Evolutionary conservation across 2,329 filamentous ascomycete species (phyloP).

Genomic region (Escovopsis sp.): DNA sequence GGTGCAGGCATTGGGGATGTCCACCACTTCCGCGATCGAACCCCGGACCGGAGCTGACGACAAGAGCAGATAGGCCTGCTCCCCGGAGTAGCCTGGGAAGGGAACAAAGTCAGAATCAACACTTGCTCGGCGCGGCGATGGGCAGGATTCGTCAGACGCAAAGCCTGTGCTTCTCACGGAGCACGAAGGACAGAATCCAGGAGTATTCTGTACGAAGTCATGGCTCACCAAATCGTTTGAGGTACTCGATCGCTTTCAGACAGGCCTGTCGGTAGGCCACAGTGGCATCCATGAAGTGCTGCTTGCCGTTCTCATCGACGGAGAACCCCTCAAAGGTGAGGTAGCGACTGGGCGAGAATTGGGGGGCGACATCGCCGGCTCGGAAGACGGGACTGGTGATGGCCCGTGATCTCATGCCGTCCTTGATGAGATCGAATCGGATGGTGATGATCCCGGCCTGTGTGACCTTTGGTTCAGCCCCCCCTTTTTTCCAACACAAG

Average conservation of each 20-base stretch:
- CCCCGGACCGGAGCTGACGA: constrained; percentile 80
- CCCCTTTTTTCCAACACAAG: too few species aligned
- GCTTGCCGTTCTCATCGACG: constrained; percentile 76
- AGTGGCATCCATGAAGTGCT: constrained; percentile 76
- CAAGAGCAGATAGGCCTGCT: constrained; percentile 75
- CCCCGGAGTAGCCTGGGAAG: constrained; percentile 48
- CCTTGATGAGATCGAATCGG: constrained; percentile 78
- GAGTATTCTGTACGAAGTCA: too few species aligned
- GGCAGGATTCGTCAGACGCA: too few species aligned
- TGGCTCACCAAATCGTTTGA: constrained; percentile 19
- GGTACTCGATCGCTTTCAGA: constrained; percentile 32
- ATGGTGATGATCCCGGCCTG: constrained; percentile 69
- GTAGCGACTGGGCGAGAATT: constrained; percentile 61
- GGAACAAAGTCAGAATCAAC: too few species aligned
- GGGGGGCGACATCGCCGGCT: constrained; percentile 74
- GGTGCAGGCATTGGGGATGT: constrained; percentile 83
- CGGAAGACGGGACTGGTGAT: constrained; percentile 77
- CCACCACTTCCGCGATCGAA: constrained; percentile 76
- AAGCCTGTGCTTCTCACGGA: too few species aligned
- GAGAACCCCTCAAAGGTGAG: constrained; percentile 55
- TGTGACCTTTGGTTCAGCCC: not conserved
- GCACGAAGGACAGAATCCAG: too few species aligned
- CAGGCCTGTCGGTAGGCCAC: constrained; percentile 76
- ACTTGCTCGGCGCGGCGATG: too few species aligned
- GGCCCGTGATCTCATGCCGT: constrained; percentile 55